A percentile compares a stretch with the other conserved stretches of the same genome.
Evolutionary conservation across 768 basidiomycete genomes (phyloP).

Genomic region (Tricholoma sp.): DNA sequence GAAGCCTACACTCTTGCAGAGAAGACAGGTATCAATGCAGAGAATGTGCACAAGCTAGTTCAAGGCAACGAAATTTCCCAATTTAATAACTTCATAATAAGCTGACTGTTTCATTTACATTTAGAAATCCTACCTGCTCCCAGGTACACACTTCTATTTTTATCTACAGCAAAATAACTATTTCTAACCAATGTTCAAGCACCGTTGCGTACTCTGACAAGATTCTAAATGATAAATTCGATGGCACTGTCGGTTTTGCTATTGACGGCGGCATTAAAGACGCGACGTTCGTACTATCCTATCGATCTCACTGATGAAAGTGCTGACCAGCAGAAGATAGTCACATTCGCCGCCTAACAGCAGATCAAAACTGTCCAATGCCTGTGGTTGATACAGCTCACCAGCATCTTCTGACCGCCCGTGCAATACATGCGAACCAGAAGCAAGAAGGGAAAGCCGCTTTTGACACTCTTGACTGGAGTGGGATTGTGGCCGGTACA

Average conservation of each 20-base stretch:
- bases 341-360: conserved; percentile 66
- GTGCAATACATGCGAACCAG: conserved; percentile 57
- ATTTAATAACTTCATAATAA: neutral
- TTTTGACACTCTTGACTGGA: conserved; percentile 76
- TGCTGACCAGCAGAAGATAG: conserved; percentile 21
- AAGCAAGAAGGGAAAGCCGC: conserved; percentile 37
- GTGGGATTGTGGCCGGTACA: conserved; percentile 70
- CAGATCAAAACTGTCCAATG: conserved; percentile 65
- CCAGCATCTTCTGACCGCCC: conserved; percentile 74
- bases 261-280: conserved; percentile 90
- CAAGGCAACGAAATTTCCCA: conserved; percentile 40
- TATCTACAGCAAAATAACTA: neutral
- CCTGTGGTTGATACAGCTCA: conserved; percentile 68
- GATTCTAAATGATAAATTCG: conserved; percentile 72
- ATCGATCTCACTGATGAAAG: neutral
- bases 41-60: conserved; percentile 50
- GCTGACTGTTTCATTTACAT: neutral
- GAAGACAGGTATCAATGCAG: conserved; percentile 72
- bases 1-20: conserved; percentile 85
- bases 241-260: conserved; percentile 68
- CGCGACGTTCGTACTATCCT: conserved; percentile 43
- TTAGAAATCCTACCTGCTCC: conserved; percentile 69
- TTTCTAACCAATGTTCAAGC: conserved; percentile 24
- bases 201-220: conserved; percentile 56
- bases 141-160: conserved; percentile 27